Base-by-base conservation (phyloP, 176 grass and related monocot genomes). In the Hordeum marinum region DNA sequence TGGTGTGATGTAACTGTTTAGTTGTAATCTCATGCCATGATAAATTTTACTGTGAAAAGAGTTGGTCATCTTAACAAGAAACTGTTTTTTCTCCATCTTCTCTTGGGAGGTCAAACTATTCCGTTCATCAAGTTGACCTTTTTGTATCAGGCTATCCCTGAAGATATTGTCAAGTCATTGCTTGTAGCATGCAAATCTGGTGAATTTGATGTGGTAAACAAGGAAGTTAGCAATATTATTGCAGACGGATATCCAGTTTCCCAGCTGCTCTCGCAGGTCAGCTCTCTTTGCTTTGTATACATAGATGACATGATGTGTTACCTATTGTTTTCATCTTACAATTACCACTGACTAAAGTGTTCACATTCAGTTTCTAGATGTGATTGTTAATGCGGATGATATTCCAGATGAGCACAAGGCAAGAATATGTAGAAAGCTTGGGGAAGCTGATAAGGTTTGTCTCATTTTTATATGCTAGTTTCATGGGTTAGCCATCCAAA, bases 191-290 rank as follows among this genome's bases (percentile, higher is more conserved):
- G 96, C 87, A 90, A 87, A 80, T 96, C 91, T 96, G 93, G 93
- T 65, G 91, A 99, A 82, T 99, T 99, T 85, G 93, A 98, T 69
- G 54, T 84, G 26, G 89, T 82, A 84, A 92, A 99, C 89, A 99
- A 99, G 48, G 93, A 99, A 86, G 96, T 96, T 42, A 90, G 32
- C 81, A 94, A 92, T 59, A 89, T 99, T 80, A 99, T 99, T 75
- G 93, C 91, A 7, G 96, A 99, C 77, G 96, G 96, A 76, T 99
- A 95, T 89, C 91, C 96, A 35, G 96, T 96, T 72, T 99, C 96
- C 54, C 96, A 96, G 87, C 68, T 96, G 82, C 87, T 99, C 36
- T 90, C 75, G 55, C 96, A 99, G 91, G 96, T 95, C 29, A 67
- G 62, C 4, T 82, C 4, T 84, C 57, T 42, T 76, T 68, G 1